Evolutionary conservation across 176 grass and related monocot genomes (phyloP).

Genomic region (Pontederia crassipes): DNA sequence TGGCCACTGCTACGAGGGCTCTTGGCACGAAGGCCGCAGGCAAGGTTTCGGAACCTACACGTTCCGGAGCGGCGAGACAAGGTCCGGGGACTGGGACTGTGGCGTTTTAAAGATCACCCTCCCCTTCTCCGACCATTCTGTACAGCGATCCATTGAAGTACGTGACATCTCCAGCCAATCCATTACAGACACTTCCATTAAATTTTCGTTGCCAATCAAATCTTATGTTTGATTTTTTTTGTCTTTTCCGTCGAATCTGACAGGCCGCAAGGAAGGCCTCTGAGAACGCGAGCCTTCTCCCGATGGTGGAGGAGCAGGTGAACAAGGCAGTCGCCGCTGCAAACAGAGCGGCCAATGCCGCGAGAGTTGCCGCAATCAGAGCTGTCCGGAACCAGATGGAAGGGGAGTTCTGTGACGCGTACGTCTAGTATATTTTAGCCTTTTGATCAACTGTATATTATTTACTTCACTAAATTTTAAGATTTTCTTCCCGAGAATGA

Average conservation of each 20-base stretch:
- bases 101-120: conserved; percentile 9
- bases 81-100: conserved; percentile 11
- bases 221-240: neutral
- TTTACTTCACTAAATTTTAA: too few relatives aligned
- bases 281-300: neutral
- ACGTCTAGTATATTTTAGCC: neutral
- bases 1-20: conserved; percentile 15
- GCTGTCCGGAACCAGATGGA: conserved; percentile 7
- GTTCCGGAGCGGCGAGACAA: conserved; percentile 5
- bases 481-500: too few relatives aligned
- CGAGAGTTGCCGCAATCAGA: conserved; percentile 6
- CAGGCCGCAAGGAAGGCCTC: conserved; percentile 15
- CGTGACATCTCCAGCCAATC: neutral
- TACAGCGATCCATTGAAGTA: neutral
- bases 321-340: conserved; percentile 7
- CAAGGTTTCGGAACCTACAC: conserved; percentile 10
- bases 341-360: conserved; percentile 7
- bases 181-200: neutral
- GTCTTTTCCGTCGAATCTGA: neutral
- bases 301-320: conserved; percentile 4
- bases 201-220: neutral
- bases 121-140: neutral
- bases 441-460: neutral
- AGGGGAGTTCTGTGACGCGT: neutral
- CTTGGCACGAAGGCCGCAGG: conserved; percentile 13